Percentiles rank a stretch among this genome's conserved stretches.
Evolutionary conservation across 1,139 yeast genomes (phyloP).

Genomic region (Hansenula sp.): DNA sequence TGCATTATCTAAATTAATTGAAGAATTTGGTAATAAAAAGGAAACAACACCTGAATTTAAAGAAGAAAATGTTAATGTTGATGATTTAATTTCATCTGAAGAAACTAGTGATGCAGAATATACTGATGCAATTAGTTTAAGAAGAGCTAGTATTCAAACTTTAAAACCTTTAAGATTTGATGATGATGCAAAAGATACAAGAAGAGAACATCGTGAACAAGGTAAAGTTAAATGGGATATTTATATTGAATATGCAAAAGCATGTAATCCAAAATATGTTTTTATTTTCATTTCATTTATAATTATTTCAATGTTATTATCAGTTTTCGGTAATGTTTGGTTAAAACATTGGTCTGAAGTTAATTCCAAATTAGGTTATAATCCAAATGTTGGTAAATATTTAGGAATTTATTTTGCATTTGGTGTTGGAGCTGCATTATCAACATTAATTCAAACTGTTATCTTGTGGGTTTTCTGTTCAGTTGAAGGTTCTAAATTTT

Average conservation of each 20-base stretch:
- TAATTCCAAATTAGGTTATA: constrained; percentile 62
- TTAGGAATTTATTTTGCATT: constrained; percentile 71
- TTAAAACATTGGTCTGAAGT: constrained; percentile 96
- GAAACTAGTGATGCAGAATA: constrained; percentile 19
- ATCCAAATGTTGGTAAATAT: constrained; percentile 67
- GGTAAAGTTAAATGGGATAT: constrained; percentile 94
- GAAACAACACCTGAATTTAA: constrained; percentile 8
- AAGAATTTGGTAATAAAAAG: constrained; percentile 67
- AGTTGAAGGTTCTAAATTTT: constrained; percentile 71
- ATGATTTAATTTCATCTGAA: constrained; percentile 24
- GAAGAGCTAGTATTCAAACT: constrained; percentile 70
- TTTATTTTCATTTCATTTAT: constrained; percentile 47
- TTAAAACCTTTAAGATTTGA: constrained; percentile 36
- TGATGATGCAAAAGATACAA: constrained; percentile 40
- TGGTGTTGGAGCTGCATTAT: constrained; percentile 64
- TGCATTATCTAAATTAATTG: constrained; percentile 57
- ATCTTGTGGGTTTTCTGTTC: constrained; percentile 82
- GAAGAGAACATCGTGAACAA: constrained; percentile 81
- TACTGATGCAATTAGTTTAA: constrained; percentile 39
- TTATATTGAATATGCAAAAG: constrained; percentile 76
- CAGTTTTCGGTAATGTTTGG: constrained; percentile 78
- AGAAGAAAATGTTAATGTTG: constrained; percentile 18
- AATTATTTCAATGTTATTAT: constrained; percentile 52
- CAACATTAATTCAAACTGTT: constrained; percentile 61
- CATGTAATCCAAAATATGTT: constrained; percentile 79